phyloP scores from a whole-genome alignment of 768 basidiomycete species.

The Collybiopsis confluens region DNA sequence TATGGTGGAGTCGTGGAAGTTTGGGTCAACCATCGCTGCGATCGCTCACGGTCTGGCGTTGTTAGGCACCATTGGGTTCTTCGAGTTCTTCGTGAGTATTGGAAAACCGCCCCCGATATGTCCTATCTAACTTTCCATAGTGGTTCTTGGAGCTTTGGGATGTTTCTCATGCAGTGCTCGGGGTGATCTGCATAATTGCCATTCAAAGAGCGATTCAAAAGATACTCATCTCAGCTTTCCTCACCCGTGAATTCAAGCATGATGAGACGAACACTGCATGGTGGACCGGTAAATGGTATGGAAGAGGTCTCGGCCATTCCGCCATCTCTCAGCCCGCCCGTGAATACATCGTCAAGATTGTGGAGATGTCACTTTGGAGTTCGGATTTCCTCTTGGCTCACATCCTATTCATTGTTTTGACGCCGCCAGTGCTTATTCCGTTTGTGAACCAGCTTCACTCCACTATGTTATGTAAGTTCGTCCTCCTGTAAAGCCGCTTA shows the following conservation, averaged over 20 bases:
- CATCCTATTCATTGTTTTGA: constrained; percentile 82
- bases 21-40: constrained; percentile 90
- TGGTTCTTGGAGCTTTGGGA: constrained; percentile 98
- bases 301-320: constrained; percentile 84
- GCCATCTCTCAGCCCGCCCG: constrained; percentile 94
- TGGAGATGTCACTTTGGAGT: constrained; percentile 95
- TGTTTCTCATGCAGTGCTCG: constrained; percentile 92
- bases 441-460: constrained; percentile 88
- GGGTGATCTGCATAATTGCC: constrained; percentile 82
- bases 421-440: constrained; percentile 80
- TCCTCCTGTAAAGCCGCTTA: not conserved
- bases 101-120: constrained; percentile 27
- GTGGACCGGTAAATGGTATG: constrained; percentile 99
- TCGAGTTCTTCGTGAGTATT: constrained; percentile 87
- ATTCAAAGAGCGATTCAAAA: constrained; percentile 94
- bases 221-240: constrained; percentile 88
- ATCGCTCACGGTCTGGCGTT: constrained; percentile 82
- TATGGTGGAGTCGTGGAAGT: constrained; percentile 82
- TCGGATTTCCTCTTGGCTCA: constrained; percentile 91
- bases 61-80: constrained; percentile 82
- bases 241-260: constrained; percentile 96
- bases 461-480: constrained; percentile 79
- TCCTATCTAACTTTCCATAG: constrained; percentile 32
- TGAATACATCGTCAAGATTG: constrained; percentile 97
- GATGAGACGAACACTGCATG: constrained; percentile 98